Base-by-base conservation (phyloP, 176 grass and related monocot species). In the Secale cereale region DNA sequence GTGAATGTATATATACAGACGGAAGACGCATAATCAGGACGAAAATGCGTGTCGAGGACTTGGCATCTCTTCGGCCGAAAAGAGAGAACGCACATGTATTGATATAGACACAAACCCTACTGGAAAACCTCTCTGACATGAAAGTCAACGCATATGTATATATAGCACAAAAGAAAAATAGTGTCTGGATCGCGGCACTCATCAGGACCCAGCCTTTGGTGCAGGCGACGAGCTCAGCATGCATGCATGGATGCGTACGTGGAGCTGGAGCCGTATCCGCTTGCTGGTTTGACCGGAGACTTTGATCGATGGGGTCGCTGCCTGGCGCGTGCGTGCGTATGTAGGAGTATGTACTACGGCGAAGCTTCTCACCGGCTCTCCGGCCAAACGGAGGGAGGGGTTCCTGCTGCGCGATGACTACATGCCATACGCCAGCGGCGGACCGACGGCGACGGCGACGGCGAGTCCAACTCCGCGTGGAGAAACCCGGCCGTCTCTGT, bases 401-500 rank as follows among this genome's bases (percentile, higher is more conserved):
- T 8, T 54, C 16, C 50, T 54, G 50, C 50, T 40, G 39, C 39
- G 52, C 22, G 19, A 57, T 22, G 20, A 20, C 54, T 9, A 22
- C 9, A 57, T 56, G 22, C 20, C 23, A 23, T 39, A 70, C 35
- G 20, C 67, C 20, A 37, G 67, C 6, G 20, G 20, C 33, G 57
- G 81, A 83, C 66, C 36, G 69, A 43, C 35, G 36, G 2, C 35
- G 85, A 41, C 57, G 23, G 31, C 67, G 75, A 82, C 67, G 11
- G 11, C 41, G 40, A 84, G 76, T 79, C 87, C 75, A 84, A 84
- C 81, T 40, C 76, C 87, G 87, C 87, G 87, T 89, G 76, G 60
- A 88, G 81, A 72, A 79, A 23, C 40, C 23, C 45, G 23, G 2
- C 37, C 59, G n/a, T 61, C 59, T 1, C 20, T 11, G 19, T 1